phyloP scores from a whole-genome alignment of 2,329 filamentous ascomycete genomes.

The Ustulina deusta region DNA sequence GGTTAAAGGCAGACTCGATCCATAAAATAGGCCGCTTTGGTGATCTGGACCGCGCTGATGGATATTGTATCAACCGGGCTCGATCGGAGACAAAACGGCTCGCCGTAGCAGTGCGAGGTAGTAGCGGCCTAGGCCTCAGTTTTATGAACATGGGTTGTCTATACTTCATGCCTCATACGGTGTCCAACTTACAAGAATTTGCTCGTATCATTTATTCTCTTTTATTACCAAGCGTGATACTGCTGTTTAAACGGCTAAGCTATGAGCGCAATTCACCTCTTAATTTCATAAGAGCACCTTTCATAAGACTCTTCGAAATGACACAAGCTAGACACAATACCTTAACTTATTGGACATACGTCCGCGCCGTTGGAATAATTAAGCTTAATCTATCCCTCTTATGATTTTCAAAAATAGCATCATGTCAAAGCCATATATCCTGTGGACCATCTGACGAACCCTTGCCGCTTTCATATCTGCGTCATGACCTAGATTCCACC shows the following conservation, averaged over 20 bases:
- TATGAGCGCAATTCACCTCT: slow-evolving; percentile 17
- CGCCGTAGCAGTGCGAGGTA: slow-evolving; percentile 28
- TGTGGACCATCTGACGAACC: slow-evolving; percentile 27
- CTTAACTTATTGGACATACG: neutral
- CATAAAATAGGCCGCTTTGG: slow-evolving; percentile 39
- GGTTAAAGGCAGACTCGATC: slow-evolving; percentile 45
- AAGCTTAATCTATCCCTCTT: slow-evolving; percentile 54
- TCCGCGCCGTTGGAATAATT: slow-evolving; percentile 42
- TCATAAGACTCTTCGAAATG: slow-evolving; percentile 8
- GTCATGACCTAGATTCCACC: slow-evolving; percentile 44
- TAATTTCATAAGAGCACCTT: slow-evolving; percentile 12
- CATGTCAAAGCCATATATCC: slow-evolving; percentile 35
- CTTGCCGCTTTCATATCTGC: slow-evolving; percentile 32
- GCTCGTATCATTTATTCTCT: slow-evolving; percentile 9
- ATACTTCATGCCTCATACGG: slow-evolving; percentile 27
- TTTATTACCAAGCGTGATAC: slow-evolving; percentile 14
- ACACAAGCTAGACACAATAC: neutral
- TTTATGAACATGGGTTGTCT: slow-evolving; percentile 22
- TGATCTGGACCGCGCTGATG: slow-evolving; percentile 39
- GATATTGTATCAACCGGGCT: slow-evolving; percentile 34
- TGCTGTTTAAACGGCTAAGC: slow-evolving; percentile 14
- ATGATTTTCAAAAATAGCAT: slow-evolving; percentile 52
- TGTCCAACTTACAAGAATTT: neutral
- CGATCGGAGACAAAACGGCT: slow-evolving; percentile 42
- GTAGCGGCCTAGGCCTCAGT: slow-evolving; percentile 35